Evolutionary conservation across 176 grass and related monocot species (phyloP).

Genomic region (Musa beccarii): DNA sequence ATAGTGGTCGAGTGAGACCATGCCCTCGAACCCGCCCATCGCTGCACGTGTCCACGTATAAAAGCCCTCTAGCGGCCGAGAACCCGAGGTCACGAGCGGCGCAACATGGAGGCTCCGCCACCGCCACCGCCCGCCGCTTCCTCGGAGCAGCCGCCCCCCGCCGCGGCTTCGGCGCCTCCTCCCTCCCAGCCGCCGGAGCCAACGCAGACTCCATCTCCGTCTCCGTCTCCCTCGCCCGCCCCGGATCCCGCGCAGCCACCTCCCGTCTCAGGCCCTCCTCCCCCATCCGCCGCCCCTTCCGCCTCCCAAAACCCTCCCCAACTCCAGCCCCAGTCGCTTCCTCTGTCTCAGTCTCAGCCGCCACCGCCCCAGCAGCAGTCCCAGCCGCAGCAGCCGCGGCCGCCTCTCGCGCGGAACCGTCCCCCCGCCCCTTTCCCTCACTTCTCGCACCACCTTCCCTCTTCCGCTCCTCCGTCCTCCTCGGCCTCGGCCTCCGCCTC

Average conservation of each 20-base stretch:
- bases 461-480: slow-evolving; percentile 14
- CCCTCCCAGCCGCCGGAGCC: slow-evolving; percentile 18
- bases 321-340: slow-evolving; percentile 2
- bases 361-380: background rate
- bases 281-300: slow-evolving; percentile 13
- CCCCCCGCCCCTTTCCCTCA: slow-evolving; percentile 33
- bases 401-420: slow-evolving; percentile 33
- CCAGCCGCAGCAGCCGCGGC: slow-evolving; percentile 30
- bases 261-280: background rate
- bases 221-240: slow-evolving; percentile 2
- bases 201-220: slow-evolving; percentile 14
- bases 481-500: slow-evolving; percentile 17
- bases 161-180: slow-evolving; percentile 26
- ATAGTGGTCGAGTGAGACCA: too few species aligned
- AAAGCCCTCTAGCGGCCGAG: too few species aligned
- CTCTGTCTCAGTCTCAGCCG: slow-evolving; percentile 15
- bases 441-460: slow-evolving; percentile 26
- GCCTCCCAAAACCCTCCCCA: slow-evolving; percentile 32
- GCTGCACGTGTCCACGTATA: too few species aligned
- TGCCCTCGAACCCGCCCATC: too few species aligned
- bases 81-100: too few species aligned
- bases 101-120: background rate
- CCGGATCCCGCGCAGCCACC: slow-evolving; percentile 10
- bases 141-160: slow-evolving; percentile 26
- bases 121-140: background rate